These are phyloP conservation scores for Perkinsus chesapeaki DNA, from an alignment of 169 alveolate genomes.

Conservation along the genomic window DNA sequence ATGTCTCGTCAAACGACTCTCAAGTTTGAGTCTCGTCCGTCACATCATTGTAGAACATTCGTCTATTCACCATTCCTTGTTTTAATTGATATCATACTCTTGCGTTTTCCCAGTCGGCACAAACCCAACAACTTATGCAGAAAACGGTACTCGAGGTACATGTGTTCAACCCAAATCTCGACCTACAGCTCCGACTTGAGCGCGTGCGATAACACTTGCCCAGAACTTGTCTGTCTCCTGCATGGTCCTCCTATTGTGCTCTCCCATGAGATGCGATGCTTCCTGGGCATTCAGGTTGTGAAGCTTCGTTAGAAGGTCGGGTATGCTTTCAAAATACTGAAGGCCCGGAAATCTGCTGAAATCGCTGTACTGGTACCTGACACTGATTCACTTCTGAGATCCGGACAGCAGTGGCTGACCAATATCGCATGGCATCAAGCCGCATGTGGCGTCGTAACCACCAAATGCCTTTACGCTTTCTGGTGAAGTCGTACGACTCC, in stretches of 20 bases:
- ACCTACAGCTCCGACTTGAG: not conserved
- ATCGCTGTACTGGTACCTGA: not conserved
- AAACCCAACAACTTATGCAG: not conserved
- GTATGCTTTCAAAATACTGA: slow-evolving; percentile 4
- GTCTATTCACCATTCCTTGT: not conserved
- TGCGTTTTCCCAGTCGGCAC: not conserved
- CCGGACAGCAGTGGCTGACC: not conserved
- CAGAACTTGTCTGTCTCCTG: not conserved
- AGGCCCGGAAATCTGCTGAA: not conserved
- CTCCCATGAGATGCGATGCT: not conserved
- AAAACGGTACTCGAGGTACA: no score
- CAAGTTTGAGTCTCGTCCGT: not conserved
- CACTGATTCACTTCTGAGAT: not conserved
- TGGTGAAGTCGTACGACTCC: not conserved
- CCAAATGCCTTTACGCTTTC: slow-evolving; percentile 1
- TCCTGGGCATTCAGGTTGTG: not conserved
- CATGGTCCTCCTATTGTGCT: not conserved
- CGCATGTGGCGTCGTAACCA: slow-evolving; percentile 10
- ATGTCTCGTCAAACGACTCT: not conserved
- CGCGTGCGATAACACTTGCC: not conserved
- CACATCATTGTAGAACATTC: not conserved
- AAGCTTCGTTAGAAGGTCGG: not conserved
- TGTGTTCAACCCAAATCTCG: no score
- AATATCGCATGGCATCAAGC: slow-evolving; percentile 9
- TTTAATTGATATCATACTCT: no score